Evolutionary conservation across 2,329 filamentous ascomycete species (phyloP).

Genomic region (Gyromitra esculenta): DNA sequence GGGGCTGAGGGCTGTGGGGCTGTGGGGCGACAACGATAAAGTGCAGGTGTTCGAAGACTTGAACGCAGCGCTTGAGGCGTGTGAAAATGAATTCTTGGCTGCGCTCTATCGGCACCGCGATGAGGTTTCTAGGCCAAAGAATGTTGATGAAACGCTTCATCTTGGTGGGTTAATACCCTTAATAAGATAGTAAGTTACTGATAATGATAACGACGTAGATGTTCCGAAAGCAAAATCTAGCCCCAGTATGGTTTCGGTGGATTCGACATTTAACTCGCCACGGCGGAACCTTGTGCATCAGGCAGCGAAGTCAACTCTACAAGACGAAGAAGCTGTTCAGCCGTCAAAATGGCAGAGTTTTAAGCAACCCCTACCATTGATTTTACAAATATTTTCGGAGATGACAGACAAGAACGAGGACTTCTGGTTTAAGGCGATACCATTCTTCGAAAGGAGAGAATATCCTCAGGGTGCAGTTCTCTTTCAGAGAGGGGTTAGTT

Average conservation of each 20-base stretch:
- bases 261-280: constrained; percentile 74
- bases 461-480: constrained; percentile 76
- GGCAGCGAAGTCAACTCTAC: constrained; percentile 79
- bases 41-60: constrained; percentile 87
- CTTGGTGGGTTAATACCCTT: constrained; percentile 56
- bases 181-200: constrained; percentile 49
- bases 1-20: constrained; percentile 82
- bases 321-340: constrained; percentile 68
- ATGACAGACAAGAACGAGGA: constrained; percentile 87
- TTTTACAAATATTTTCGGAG: constrained; percentile 94
- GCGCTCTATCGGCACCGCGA: constrained; percentile 71
- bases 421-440: constrained; percentile 86
- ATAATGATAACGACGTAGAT: constrained; percentile 33
- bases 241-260: constrained; percentile 63
- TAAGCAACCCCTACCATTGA: constrained; percentile 86
- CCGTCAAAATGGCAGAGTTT: constrained; percentile 82
- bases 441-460: constrained; percentile 77
- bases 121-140: constrained; percentile 32
- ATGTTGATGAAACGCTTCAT: constrained; percentile 49
- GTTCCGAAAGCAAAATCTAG: constrained; percentile 36
- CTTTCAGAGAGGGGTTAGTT: constrained; percentile 72
- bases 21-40: constrained; percentile 75
- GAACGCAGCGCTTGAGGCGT: constrained; percentile 91
- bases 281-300: constrained; percentile 79
- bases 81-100: constrained; percentile 91